Evolutionary conservation across 768 basidiomycete species (phyloP).

Genomic region (Nidularia pulvinata): DNA sequence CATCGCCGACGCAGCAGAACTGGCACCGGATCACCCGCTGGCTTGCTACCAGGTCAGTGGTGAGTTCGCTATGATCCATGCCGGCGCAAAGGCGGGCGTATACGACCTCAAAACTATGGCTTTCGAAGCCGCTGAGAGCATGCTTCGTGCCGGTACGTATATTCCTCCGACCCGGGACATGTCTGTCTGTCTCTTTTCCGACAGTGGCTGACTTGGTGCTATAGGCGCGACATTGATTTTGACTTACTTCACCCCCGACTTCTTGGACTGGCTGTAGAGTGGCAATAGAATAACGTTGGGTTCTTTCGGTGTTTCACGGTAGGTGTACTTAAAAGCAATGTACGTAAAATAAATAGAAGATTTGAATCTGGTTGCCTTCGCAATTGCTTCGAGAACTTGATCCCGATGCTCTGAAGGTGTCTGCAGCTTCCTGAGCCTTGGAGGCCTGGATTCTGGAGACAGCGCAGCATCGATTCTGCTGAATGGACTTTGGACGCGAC

Average conservation of each 20-base stretch:
- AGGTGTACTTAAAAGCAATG: not conserved
- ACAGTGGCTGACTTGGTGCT: not conserved
- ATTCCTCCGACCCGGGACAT: not conserved
- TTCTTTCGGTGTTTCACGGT: too few species aligned
- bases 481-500: too few species aligned
- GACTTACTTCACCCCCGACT: conserved; percentile 96
- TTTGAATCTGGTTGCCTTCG: too few species aligned
- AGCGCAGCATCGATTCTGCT: too few species aligned
- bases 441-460: too few species aligned
- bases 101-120: conserved; percentile 93
- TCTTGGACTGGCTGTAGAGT: conserved; percentile 78
- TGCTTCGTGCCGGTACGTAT: conserved; percentile 85
- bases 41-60: conserved; percentile 98
- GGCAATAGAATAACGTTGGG: too few species aligned
- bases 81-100: conserved; percentile 92
- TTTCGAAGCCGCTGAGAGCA: conserved; percentile 89
- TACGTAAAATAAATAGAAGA: not conserved
- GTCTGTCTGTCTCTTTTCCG: not conserved
- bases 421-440: too few species aligned
- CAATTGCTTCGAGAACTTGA: too few species aligned
- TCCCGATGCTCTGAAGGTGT: too few species aligned
- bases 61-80: conserved; percentile 96
- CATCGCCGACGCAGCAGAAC: conserved; percentile 81
- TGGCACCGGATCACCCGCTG: conserved; percentile 87
- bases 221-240: conserved; percentile 87